Base-by-base conservation (phyloP, 1,284 basidiomycete genomes). In the Amylostereum areolatum region DNA sequence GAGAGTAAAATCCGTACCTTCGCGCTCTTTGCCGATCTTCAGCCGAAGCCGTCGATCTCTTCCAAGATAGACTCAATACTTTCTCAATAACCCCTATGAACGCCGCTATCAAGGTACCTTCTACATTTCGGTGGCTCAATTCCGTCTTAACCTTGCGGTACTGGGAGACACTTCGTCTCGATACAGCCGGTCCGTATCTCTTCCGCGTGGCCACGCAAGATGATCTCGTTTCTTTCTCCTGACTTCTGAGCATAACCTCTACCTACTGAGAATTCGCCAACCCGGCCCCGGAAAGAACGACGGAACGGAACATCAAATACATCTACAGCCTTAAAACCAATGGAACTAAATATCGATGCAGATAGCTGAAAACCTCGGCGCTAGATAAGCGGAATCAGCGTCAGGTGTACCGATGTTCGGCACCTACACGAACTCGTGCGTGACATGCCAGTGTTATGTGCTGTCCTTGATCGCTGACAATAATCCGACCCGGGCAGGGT, bases 21-120 rank as follows among this genome's bases (percentile, higher is more conserved):
- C 18, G 18, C 18, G 18, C 18, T 18, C 18, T 18, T 18, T 18
- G 18, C 18, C 18, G 18, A 18, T 18, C 18, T 18, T 18, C 18
- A 18, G 18, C 18, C 18, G 18, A 18, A 18, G 18, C 18, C 18
- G 18, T 18, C 18, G 18, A 18, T 18, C 18, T 18, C 18, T 18
- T 18, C 18, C 18, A 18, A 18, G 18, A 18, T 18, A 18, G 18
- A 18, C 18, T 18, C 18, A 18, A 18, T 18, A 1, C 18, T 18
- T 18, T 81, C 37, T 52, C 61, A 37, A 81, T 83, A 74, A 69
- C 72, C 5, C 78, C 74, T 46, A 57, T 75, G 29, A 66, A 65
- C 18, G 80, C 80, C 2, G 66, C 77, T 18, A 60, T 83, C 44
- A 80, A 81, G 67, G 79, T 74, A 11, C 40, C 18, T 42, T 3